phyloP scores from a whole-genome alignment of 306 rosid species.

The Phaseolus lunatus region DNA sequence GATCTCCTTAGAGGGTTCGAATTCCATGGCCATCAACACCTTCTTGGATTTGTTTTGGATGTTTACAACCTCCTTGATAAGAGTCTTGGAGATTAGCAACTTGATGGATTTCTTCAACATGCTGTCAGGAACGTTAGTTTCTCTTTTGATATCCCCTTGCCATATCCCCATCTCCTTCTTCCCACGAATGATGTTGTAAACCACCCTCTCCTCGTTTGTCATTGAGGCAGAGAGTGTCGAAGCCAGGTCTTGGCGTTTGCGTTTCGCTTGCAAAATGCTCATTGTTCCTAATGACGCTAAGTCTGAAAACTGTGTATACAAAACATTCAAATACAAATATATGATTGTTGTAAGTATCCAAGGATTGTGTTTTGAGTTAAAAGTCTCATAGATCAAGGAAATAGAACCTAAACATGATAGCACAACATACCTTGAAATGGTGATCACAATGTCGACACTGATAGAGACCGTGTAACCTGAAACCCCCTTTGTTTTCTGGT shows the following conservation, averaged over 20 bases:
- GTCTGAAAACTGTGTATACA: not conserved
- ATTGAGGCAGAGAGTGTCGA: not conserved
- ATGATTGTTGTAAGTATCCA: not conserved
- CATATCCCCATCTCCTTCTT: conserved; percentile 17
- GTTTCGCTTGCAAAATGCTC: not conserved
- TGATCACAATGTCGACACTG: not conserved
- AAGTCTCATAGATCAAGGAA: not conserved
- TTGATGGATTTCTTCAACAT: not conserved
- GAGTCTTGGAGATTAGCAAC: not conserved
- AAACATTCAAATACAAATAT: not conserved
- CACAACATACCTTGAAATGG: not conserved
- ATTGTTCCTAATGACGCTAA: not conserved
- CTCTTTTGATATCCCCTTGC: not conserved
- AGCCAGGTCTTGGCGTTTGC: conserved; percentile 4
- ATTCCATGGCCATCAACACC: conserved; percentile 56
- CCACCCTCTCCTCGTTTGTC: not conserved
- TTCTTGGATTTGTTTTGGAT: conserved; percentile 59
- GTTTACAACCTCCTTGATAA: conserved; percentile 12
- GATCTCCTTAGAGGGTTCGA: conserved; percentile 64
- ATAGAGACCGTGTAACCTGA: too few species aligned
- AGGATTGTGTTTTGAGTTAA: not conserved
- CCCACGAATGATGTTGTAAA: not conserved
- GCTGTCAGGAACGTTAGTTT: conserved; percentile 2
- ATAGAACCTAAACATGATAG: not conserved
- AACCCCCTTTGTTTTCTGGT: too few species aligned